These are phyloP conservation scores for Microstegium vimineum DNA, from an alignment of 176 grass and related monocot species.

Conservation along the genomic window DNA sequence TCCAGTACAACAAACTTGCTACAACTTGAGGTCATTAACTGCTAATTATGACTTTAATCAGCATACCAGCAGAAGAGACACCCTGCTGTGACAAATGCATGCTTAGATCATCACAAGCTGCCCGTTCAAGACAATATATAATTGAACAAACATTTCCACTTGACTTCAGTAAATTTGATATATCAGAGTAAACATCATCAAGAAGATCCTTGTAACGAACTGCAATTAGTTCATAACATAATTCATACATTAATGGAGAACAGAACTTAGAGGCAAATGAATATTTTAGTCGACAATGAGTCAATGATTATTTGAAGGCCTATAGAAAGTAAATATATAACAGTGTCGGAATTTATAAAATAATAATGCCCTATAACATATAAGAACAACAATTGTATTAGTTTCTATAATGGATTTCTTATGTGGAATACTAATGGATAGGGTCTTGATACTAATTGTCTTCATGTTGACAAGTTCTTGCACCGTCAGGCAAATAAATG, in stretches of 20 bases:
- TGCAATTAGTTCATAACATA: constrained; percentile 42
- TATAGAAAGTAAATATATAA: not conserved
- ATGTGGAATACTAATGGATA: not conserved
- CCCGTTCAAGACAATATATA: constrained; percentile 92
- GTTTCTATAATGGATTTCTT: not conserved
- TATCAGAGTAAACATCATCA: constrained; percentile 71
- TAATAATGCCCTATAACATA: constrained; percentile 2
- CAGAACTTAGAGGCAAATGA: not conserved
- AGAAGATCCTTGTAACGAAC: constrained; percentile 99
- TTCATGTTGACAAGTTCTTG: not conserved
- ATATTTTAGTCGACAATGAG: not conserved
- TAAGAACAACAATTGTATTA: not conserved
- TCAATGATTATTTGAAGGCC: not conserved
- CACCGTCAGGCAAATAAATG: not conserved
- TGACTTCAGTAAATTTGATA: constrained; percentile 79
- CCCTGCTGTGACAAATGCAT: constrained; percentile 60
- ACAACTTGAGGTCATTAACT: constrained; percentile 10
- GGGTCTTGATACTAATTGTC: not conserved
- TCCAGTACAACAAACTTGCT: constrained; percentile 10
- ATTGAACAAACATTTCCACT: constrained; percentile 81
- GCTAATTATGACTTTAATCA: constrained; percentile 15
- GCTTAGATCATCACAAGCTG: constrained; percentile 80
- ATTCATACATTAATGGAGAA: constrained; percentile 11
- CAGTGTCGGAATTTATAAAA: not conserved
- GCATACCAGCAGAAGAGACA: constrained; percentile 78